Evolutionary conservation across 2,329 filamentous ascomycete genomes (phyloP).

Genomic region (Fusarium sublunatum): DNA sequence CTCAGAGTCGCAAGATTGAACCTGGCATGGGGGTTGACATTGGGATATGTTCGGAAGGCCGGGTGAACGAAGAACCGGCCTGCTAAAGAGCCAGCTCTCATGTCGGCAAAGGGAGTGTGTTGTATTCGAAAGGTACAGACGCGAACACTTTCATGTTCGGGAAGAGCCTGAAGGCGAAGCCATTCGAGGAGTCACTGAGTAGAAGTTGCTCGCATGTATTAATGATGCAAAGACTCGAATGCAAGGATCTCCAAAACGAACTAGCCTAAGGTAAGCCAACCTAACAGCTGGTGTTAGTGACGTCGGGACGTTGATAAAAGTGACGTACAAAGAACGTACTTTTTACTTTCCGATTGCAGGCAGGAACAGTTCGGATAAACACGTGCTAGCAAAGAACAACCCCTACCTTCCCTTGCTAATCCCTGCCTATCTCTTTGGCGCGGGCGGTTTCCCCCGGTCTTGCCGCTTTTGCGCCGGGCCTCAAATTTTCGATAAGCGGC

Average conservation of each 20-base stretch:
- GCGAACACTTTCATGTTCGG: conserved; percentile 39
- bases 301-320: conserved; percentile 39
- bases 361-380: conserved; percentile 47
- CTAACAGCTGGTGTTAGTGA: conserved; percentile 40
- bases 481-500: conserved; percentile 32
- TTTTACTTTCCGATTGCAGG: neutral
- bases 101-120: conserved; percentile 50
- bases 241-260: conserved; percentile 34
- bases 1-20: conserved; percentile 26
- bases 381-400: conserved; percentile 27
- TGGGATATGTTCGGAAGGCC: conserved; percentile 47
- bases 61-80: conserved; percentile 59
- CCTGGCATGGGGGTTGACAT: conserved; percentile 21
- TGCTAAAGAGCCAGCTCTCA: conserved; percentile 59
- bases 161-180: conserved; percentile 13
- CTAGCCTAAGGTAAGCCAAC: conserved; percentile 1
- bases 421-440: neutral
- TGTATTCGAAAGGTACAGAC: conserved; percentile 10
- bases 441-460: conserved; percentile 35
- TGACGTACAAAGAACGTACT: conserved; percentile 32
- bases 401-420: neutral
- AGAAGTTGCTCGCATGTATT: conserved; percentile 32
- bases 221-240: conserved; percentile 36
- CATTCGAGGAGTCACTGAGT: conserved; percentile 19
- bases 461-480: conserved; percentile 19